Evolutionary conservation across 179 eudicot species (phyloP).

Genomic region (Carnegiea gigantea): DNA sequence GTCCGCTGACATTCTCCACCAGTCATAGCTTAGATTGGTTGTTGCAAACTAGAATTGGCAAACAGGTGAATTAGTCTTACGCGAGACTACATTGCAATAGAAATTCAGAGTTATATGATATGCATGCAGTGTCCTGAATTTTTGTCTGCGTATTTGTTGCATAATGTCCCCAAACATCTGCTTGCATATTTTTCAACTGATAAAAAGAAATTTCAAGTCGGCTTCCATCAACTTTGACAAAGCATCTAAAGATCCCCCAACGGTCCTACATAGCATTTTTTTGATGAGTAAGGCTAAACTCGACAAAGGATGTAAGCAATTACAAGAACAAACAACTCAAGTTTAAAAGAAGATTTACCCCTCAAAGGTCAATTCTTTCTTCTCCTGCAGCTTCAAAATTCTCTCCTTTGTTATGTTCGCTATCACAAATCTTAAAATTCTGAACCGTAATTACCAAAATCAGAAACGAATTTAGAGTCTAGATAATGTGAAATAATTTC

Average conservation of each 20-base stretch:
- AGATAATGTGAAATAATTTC: not conserved
- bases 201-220: conserved; percentile 76
- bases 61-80: too few relatives aligned
- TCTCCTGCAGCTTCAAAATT: conserved; percentile 84
- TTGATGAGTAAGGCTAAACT: not conserved
- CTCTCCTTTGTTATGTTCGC: conserved; percentile 91
- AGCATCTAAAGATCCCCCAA: conserved; percentile 90
- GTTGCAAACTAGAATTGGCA: too few relatives aligned
- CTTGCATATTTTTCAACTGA: conserved; percentile 22
- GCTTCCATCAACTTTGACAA: conserved; percentile 78
- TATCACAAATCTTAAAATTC: conserved; percentile 86
- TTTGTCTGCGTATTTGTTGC: too few relatives aligned
- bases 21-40: too few relatives aligned
- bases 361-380: conserved; percentile 89
- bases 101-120: too few relatives aligned
- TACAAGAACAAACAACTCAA: not conserved
- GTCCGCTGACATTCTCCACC: too few relatives aligned
- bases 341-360: conserved; percentile 50
- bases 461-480: not conserved
- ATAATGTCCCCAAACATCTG: not conserved
- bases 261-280: too few relatives aligned
- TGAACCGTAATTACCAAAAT: not conserved
- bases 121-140: too few relatives aligned
- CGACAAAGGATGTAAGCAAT: not conserved
- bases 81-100: too few relatives aligned